Evolutionary conservation across 148 eudicot species (phyloP).

Genomic region (Pouteria glomerata): DNA sequence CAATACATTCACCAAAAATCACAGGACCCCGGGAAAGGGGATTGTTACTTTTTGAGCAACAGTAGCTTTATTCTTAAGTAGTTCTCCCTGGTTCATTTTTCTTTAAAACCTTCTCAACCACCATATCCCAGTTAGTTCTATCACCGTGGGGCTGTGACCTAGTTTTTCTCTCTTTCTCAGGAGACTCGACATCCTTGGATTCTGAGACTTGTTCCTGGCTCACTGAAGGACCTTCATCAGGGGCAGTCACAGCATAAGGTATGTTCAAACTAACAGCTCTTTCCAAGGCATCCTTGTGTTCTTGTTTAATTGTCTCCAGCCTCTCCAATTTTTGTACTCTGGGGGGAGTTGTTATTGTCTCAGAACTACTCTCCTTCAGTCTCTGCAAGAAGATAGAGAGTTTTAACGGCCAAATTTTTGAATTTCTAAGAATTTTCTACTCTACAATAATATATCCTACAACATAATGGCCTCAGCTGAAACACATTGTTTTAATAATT

Average conservation of each 20-base stretch:
- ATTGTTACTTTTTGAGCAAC: constrained; percentile 14
- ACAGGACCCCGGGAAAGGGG: background rate
- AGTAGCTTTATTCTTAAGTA: constrained; percentile 18
- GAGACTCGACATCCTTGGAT: background rate
- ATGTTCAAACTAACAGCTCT: constrained; percentile 78
- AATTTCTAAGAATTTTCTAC: background rate
- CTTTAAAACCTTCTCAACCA: constrained; percentile 52
- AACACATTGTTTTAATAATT: background rate
- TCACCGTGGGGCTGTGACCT: constrained; percentile 16
- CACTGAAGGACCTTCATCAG: constrained; percentile 24
- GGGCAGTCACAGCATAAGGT: constrained; percentile 56
- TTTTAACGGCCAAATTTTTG: background rate
- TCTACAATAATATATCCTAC: background rate
- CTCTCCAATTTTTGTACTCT: constrained; percentile 61
- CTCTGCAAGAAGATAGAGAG: constrained; percentile 27
- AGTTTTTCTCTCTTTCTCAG: constrained; percentile 5
- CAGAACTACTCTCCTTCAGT: constrained; percentile 37
- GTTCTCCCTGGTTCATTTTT: constrained; percentile 31
- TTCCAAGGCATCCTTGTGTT: constrained; percentile 88
- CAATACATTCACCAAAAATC: background rate
- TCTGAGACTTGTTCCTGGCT: constrained; percentile 12
- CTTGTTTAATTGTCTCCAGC: constrained; percentile 53
- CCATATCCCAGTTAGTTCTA: constrained; percentile 57
- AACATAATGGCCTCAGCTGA: background rate
- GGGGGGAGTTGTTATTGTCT: constrained; percentile 54